Evolutionary conservation across 495 filamentous ascomycete species (phyloP), one percentile per base, ranked within the genome.

Genomic region (Lasiosphaeria miniovina): DNA sequence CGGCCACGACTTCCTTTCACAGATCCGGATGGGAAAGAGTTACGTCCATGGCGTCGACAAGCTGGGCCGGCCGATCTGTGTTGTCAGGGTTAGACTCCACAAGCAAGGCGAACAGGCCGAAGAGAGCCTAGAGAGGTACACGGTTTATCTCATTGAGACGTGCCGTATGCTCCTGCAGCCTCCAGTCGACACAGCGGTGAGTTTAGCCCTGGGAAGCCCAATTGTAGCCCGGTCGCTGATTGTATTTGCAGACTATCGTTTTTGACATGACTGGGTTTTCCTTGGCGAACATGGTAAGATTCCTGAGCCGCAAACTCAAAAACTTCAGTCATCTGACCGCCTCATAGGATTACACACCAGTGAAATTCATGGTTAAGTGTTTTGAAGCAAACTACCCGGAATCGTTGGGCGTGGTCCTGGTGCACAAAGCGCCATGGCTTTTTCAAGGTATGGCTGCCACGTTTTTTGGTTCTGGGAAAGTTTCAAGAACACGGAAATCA

Each of bases 351-450:
- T 98, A 98, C 69, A 84, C 90, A 0, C 94, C 94, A 0, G 91
- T 98, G 32, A 98, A 93, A 67, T 98, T 97, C 79, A 96, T 98
- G 85, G 97, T 98, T 77, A 96, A 96, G 77, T 96, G 91, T 74
- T 98, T 98, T 71, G 95, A 98, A 76, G 95, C 94, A 53, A 98
- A 98, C 74, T 98, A 98, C 69, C 94, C 95, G 33, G 95, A 98
- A 71, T 90, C 83, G 54, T 80, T 98, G 0, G 94, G 95, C 50
- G 79, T 90, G 6, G 92, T 98, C 6, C 86, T 98, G n/a, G 90
- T 98, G 38, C 92, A 98, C 77, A 96, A 96, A 72, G 86, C 94
- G 0, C 94, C 94, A 4, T 98, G 93, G 94, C 77, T 98, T 41
- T 98, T 98, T 77, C 90, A 94, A 75, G 86, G 90, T 89, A 64